phyloP scores from a whole-genome alignment of 345 rosid species.

The Atalantia buxifolia region DNA sequence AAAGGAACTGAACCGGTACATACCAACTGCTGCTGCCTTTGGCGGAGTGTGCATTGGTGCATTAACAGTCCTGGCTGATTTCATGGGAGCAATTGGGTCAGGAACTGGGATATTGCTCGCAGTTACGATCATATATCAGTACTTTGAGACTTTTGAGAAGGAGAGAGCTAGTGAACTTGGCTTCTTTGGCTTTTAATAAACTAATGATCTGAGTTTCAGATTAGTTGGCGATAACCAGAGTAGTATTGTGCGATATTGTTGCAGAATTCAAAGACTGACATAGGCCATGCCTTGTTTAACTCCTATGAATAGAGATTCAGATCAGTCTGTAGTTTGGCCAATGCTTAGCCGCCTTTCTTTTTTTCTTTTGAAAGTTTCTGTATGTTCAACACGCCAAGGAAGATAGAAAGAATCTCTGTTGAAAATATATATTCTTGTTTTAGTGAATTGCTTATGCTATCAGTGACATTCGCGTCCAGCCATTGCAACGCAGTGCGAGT shows the following conservation, averaged over 20 bases:
- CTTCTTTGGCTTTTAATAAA: slow-evolving; percentile 57
- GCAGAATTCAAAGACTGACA: neutral
- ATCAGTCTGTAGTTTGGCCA: neutral
- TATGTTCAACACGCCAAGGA: neutral
- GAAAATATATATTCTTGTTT: neutral
- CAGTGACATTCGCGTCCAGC: too few species aligned
- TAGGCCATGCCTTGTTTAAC: slow-evolving; percentile 12
- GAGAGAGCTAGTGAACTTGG: slow-evolving; percentile 79
- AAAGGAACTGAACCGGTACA: slow-evolving; percentile 72
- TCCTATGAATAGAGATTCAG: neutral
- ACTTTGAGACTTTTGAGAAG: slow-evolving; percentile 71
- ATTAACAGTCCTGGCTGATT: slow-evolving; percentile 65
- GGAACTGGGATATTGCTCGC: slow-evolving; percentile 78
- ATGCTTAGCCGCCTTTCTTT: neutral
- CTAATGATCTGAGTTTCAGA: neutral
- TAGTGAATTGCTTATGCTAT: too few species aligned
- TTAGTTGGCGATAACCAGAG: slow-evolving; percentile 9
- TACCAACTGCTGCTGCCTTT: slow-evolving; percentile 77
- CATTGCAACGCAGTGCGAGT: neutral
- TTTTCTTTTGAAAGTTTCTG: neutral
- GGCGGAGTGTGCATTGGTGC: slow-evolving; percentile 85
- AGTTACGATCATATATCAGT: slow-evolving; percentile 68
- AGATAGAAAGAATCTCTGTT: neutral
- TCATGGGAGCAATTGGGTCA: slow-evolving; percentile 81
- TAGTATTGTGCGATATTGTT: neutral